Percentiles rank a stretch among this genome's conserved stretches.
phyloP scores from a whole-genome alignment of 352 stramenopile species.

The Globisporangium sylvaticum region DNA sequence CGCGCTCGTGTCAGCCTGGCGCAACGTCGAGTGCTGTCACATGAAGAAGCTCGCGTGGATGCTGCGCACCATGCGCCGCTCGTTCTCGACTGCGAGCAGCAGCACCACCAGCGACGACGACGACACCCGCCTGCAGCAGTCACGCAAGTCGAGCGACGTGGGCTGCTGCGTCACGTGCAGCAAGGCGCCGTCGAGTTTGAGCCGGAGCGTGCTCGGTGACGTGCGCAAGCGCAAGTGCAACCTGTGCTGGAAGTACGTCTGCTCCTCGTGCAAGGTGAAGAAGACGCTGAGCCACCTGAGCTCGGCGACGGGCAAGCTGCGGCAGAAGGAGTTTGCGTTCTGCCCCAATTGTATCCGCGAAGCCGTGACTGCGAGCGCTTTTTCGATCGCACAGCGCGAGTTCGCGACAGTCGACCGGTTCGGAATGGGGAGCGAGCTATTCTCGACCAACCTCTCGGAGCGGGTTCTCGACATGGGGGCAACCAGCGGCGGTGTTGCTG shows the following conservation, averaged over 20 bases:
- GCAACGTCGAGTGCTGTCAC: constrained; percentile 8
- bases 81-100: constrained; percentile 73
- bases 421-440: background rate
- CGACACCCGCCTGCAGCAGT: background rate
- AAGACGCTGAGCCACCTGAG: constrained; percentile 12
- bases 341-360: background rate
- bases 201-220: background rate
- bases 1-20: constrained; percentile 1
- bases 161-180: constrained; percentile 2
- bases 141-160: background rate
- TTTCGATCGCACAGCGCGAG: constrained; percentile 7
- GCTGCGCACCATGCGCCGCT: constrained; percentile 84
- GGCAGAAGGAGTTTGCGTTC: constrained; percentile 9
- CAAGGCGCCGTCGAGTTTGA: constrained; percentile 1
- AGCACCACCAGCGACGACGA: constrained; percentile 54
- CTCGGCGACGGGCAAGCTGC: background rate
- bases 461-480: background rate
- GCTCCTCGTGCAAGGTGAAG: constrained; percentile 7
- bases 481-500: background rate
- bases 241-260: constrained; percentile 8
- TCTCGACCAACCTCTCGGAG: constrained; percentile 6
- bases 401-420: background rate
- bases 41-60: constrained; percentile 60
- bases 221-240: constrained; percentile 6
- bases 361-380: background rate